A percentile compares a stretch with the other conserved stretches of the same genome.
Evolutionary conservation across 2,329 filamentous ascomycete species (phyloP).

Genomic region (Scorias spongiosa): DNA sequence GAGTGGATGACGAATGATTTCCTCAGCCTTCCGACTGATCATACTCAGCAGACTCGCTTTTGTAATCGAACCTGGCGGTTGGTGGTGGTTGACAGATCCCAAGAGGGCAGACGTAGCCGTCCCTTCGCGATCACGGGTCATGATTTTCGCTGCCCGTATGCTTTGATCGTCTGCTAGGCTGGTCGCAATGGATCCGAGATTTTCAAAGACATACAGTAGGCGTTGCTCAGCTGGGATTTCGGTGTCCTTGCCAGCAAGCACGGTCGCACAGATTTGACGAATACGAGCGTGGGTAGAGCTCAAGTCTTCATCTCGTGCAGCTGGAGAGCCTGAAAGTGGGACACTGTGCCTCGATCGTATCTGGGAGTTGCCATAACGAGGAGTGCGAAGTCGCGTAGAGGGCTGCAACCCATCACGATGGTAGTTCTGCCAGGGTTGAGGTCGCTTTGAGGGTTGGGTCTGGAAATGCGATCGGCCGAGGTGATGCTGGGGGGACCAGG

Average conservation of each 20-base stretch:
- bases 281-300: conserved; percentile 13
- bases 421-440: too few relatives aligned
- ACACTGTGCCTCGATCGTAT: too few relatives aligned
- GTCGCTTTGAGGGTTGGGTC: too few relatives aligned
- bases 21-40: conserved; percentile 45
- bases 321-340: too few relatives aligned
- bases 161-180: conserved; percentile 1
- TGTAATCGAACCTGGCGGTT: conserved; percentile 17
- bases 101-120: conserved; percentile 42
- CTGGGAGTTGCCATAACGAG: too few relatives aligned
- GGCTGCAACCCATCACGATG: too few relatives aligned
- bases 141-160: conserved; percentile 1
- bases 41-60: conserved; percentile 24
- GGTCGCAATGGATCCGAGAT: conserved; percentile 14
- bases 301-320: conserved; percentile 16
- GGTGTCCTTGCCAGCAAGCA: conserved; percentile 10
- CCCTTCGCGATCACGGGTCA: conserved; percentile 3
- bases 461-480: too few relatives aligned
- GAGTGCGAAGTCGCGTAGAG: too few relatives aligned
- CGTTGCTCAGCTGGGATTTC: conserved; percentile 15
- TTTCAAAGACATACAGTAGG: conserved; percentile 18
- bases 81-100: conserved; percentile 26
- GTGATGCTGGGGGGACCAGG: too few relatives aligned
- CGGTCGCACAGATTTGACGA: conserved; percentile 13
- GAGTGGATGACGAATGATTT: conserved; percentile 55